Base-by-base conservation (phyloP, 225 moss, liverwort and hornwort species). In the Asterella californica region DNA sequence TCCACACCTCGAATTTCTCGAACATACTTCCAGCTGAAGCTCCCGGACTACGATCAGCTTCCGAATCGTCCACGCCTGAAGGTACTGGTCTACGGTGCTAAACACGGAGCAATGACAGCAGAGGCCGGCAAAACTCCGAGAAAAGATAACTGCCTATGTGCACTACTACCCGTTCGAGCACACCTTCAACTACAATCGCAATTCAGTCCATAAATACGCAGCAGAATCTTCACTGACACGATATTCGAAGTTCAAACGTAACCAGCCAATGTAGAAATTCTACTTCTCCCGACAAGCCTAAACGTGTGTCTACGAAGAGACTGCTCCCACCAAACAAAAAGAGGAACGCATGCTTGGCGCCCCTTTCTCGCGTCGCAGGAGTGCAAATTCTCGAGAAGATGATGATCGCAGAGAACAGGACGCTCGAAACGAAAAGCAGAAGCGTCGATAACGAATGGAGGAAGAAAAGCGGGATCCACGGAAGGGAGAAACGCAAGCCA, bases 21-120 rank as follows among this genome's bases (percentile, higher is more conserved):
- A 32, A 9, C 74, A 74, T 21, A 52, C 18, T 54, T 74, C 52
- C 74, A 74, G 54, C 74, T 50, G 49, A 52, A 73, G 6, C 73
- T 67, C 34, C 34, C 54, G 17, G 32, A 9, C 53, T 29, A 74
- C 32, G 15, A 19, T 74, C 53, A 54, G 52, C 52, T 7, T 15
- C 6, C 73, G 33, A 52, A 30, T 32, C 74, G n/a, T 53, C 32
- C 50, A 29, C 74, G 5, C 17, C 67, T 37, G 34, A 33, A 34
- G 67, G 34, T 22, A 70, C 25, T 18, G 5, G 22, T 70, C 37
- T 70, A 22, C 21, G 42, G n/a, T 19, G 21, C 30, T n/a, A 25
- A 50, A 19, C 50, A 32, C n/a, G 14, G 29, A 32, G 11, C 27
- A 3, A 64, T 27, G 48, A 8, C 9, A 17, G 9, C 29, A 74